phyloP scores from a whole-genome alignment of 345 rosid genomes.

The Brassica napus region DNA sequence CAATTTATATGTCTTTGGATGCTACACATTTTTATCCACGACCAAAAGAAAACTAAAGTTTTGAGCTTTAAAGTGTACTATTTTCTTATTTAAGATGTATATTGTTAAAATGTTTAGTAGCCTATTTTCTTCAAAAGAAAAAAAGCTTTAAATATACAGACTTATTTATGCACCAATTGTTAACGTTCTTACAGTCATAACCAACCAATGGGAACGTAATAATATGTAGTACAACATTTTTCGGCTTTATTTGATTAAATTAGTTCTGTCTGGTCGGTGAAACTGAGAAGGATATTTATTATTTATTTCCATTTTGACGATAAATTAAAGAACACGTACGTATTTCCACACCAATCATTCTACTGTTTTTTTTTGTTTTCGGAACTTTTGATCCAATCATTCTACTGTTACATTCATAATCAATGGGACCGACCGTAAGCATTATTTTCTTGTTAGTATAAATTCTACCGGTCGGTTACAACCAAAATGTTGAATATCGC shows the following conservation, averaged over 20 bases:
- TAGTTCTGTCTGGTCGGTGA: background rate
- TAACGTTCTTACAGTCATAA: background rate
- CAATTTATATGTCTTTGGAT: background rate
- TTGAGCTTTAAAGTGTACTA: background rate
- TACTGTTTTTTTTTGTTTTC: too few species aligned
- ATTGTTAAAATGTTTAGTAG: too few species aligned
- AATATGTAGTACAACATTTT: background rate
- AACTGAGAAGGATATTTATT: background rate
- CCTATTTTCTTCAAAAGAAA: too few species aligned
- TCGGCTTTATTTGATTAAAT: background rate
- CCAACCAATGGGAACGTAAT: background rate
- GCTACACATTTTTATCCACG: background rate
- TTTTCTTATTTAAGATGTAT: too few species aligned
- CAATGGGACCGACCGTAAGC: background rate
- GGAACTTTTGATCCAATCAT: too few species aligned
- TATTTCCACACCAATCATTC: background rate
- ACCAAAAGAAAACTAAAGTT: background rate
- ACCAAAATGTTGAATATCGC: background rate
- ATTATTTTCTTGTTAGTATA: background rate
- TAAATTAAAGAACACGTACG: background rate
- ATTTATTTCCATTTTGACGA: background rate
- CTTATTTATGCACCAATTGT: background rate
- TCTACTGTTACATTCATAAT: background rate
- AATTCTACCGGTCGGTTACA: background rate
- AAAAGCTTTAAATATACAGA: too few species aligned